Conservation (phyloP, 345 rosid genomes). For the thale cress (Arabidopsis thaliana) region DNA sequence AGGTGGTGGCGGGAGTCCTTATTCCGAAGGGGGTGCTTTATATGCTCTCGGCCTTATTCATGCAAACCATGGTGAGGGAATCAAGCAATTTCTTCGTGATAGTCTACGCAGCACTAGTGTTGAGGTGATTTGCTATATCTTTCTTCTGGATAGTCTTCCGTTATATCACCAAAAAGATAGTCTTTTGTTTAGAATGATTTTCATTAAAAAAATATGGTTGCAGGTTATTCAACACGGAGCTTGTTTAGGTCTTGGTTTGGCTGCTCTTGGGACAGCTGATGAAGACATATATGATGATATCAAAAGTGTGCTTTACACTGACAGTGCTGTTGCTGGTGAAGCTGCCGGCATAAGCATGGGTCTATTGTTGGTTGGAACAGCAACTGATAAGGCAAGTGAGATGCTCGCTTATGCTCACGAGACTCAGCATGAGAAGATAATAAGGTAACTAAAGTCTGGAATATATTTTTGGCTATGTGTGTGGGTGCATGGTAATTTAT, state of each 20-base stretch:
- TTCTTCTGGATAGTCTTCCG: background rate
- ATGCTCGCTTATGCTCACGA: slow-evolving; percentile 97
- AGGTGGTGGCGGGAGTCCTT: slow-evolving; percentile 91
- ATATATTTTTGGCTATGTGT: slow-evolving; percentile 8
- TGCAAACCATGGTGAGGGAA: slow-evolving; percentile 98
- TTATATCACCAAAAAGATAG: background rate
- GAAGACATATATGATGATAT: slow-evolving; percentile 87
- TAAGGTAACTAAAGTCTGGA: slow-evolving; percentile 55
- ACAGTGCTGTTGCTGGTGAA: slow-evolving; percentile 97
- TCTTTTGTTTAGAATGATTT: slow-evolving; percentile 18
- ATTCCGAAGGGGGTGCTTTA: slow-evolving; percentile 95
- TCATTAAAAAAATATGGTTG: slow-evolving; percentile 31
- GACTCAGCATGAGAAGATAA: slow-evolving; percentile 95
- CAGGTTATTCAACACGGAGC: slow-evolving; percentile 99
- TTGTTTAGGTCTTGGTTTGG: slow-evolving; percentile 97
- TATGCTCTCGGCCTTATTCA: slow-evolving; percentile 98
- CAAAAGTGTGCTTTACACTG: slow-evolving; percentile 76
- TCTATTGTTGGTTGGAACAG: slow-evolving; percentile 91
- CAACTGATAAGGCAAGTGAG: slow-evolving; percentile 92
- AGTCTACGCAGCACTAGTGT: slow-evolving; percentile 80
- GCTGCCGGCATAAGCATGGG: slow-evolving; percentile 98
- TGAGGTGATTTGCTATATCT: slow-evolving; percentile 58
- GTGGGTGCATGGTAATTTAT: slow-evolving; percentile 6
- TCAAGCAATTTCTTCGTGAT: slow-evolving; percentile 90
- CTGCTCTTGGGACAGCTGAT: slow-evolving; percentile 94